A percentile compares a stretch with the other conserved stretches of the same genome.
These are phyloP conservation scores for Penicillium concentricum DNA, from an alignment of 2,329 filamentous ascomycete genomes.

Conservation along the genomic window DNA sequence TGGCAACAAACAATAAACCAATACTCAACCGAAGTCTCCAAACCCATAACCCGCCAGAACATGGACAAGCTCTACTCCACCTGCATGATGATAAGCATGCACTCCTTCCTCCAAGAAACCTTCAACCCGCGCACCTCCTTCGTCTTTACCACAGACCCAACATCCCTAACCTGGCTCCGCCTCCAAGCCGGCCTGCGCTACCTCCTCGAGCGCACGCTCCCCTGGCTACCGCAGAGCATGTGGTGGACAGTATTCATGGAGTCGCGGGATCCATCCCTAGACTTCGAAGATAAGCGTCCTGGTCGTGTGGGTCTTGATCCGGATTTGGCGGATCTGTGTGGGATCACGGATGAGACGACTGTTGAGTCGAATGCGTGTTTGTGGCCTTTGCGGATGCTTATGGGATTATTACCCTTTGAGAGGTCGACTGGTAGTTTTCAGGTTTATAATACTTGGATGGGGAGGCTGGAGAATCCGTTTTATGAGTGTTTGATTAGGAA, in stretches of 20 bases:
- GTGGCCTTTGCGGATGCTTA: constrained; percentile 38
- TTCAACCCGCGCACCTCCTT: constrained; percentile 36
- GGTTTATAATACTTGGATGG: constrained; percentile 36
- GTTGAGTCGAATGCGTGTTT: constrained; percentile 36
- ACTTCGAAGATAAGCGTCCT: constrained; percentile 29
- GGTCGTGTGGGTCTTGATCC: constrained; percentile 31
- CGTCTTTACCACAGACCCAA: constrained; percentile 34
- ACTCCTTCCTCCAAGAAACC: constrained; percentile 34
- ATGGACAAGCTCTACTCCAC: constrained; percentile 41
- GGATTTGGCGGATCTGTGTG: constrained; percentile 36
- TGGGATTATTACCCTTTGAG: constrained; percentile 31
- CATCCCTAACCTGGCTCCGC: constrained; percentile 37
- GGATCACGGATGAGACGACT: constrained; percentile 30
- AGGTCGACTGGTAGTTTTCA: constrained; percentile 20
- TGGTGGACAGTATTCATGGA: constrained; percentile 35
- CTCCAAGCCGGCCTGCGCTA: constrained; percentile 37
- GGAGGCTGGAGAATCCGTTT: constrained; percentile 31
- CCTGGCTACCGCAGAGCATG: constrained; percentile 34
- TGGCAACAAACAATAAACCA: constrained; percentile 39
- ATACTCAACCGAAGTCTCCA: constrained; percentile 34
- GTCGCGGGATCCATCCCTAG: constrained; percentile 19
- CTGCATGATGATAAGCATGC: constrained; percentile 38
- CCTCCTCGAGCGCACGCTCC: constrained; percentile 26
- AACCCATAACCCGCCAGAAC: constrained; percentile 28
- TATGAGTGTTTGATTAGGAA: constrained; percentile 30